Conservation (phyloP, 2,329 filamentous ascomycete genomes). For the Ophiobolus disseminans region DNA sequence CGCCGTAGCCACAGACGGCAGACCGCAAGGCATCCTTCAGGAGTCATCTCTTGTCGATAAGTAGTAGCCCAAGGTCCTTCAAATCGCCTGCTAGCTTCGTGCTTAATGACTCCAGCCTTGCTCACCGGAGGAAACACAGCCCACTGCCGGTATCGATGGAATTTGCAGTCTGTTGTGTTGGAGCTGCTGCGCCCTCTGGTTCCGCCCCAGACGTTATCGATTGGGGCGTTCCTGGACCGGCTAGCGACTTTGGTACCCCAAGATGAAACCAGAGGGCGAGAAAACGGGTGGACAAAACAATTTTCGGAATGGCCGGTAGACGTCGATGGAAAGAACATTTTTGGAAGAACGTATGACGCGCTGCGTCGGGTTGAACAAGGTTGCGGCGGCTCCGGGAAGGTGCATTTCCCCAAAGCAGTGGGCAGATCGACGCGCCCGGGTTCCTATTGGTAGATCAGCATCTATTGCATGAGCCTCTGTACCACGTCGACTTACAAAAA, state of each 20-base stretch:
- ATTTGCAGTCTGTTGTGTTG: conserved; percentile 12
- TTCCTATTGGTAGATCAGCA: conserved; percentile 19
- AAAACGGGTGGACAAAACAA: conserved; percentile 11
- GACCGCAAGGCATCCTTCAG: conserved; percentile 35
- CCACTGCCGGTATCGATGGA: conserved; percentile 23
- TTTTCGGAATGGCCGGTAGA: conserved; percentile 6
- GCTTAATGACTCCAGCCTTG: conserved; percentile 26
- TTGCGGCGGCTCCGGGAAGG: conserved; percentile 14
- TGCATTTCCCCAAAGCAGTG: conserved; percentile 20
- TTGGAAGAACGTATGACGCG: conserved; percentile 25
- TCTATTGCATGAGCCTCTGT: background rate
- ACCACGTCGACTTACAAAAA: conserved; percentile 4
- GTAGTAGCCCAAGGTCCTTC: conserved; percentile 33
- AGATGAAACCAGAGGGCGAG: conserved; percentile 5
- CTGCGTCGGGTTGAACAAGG: conserved; percentile 17
- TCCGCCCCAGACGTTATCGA: conserved; percentile 11
- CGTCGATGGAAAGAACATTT: background rate
- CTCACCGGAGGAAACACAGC: conserved; percentile 43
- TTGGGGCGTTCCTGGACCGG: conserved; percentile 4
- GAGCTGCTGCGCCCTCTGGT: conserved; percentile 28
- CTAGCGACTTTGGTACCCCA: conserved; percentile 2
- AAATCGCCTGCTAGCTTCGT: conserved; percentile 15
- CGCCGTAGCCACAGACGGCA: conserved; percentile 30
- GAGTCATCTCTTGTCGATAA: conserved; percentile 33
- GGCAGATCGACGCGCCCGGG: conserved; percentile 14